Evolutionary conservation across 1,139 yeast species (phyloP).

Genomic region (Magnusiomyces suaveolens): DNA sequence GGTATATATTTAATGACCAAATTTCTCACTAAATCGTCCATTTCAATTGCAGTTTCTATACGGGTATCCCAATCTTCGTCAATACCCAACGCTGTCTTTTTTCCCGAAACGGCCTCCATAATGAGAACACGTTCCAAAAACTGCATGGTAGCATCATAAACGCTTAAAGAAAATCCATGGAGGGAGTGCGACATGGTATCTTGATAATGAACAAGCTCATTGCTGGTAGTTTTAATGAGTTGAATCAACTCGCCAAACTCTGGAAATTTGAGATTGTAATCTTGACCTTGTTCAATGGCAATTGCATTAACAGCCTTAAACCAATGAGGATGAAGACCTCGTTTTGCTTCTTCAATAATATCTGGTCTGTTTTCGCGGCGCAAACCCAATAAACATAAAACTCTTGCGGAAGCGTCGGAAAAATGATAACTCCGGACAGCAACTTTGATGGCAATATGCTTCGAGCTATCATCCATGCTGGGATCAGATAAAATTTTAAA

Average conservation of each 20-base stretch:
- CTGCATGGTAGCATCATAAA: constrained; percentile 28
- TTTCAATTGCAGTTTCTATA: constrained; percentile 60
- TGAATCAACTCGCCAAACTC: constrained; percentile 22
- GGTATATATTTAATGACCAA: constrained; percentile 29
- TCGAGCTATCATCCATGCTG: constrained; percentile 33
- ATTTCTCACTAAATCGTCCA: constrained; percentile 45
- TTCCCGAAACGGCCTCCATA: constrained; percentile 49
- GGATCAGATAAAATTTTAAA: constrained; percentile 33
- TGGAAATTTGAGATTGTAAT: constrained; percentile 25
- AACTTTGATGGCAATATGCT: constrained; percentile 58
- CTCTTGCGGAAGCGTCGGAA: constrained; percentile 56
- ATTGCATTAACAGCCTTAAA: constrained; percentile 33
- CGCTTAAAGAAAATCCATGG: constrained; percentile 17
- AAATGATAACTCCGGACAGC: constrained; percentile 60
- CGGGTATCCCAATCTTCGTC: constrained; percentile 73
- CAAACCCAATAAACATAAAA: constrained; percentile 59
- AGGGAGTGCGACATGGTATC: constrained; percentile 15
- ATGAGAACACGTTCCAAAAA: constrained; percentile 44
- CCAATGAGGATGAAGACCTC: constrained; percentile 77
- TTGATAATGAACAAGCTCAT: constrained; percentile 4
- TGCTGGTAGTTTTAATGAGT: constrained; percentile 3
- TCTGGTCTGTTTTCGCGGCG: constrained; percentile 52
- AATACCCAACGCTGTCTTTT: constrained; percentile 47
- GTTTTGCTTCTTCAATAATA: constrained; percentile 67
- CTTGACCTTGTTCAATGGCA: constrained; percentile 12